Percentiles rank a stretch among this genome's conserved stretches.
These are phyloP conservation scores for Emmonsiellopsis sp. DNA, from an alignment of 2,329 filamentous ascomycete species.

Conservation along the genomic window DNA sequence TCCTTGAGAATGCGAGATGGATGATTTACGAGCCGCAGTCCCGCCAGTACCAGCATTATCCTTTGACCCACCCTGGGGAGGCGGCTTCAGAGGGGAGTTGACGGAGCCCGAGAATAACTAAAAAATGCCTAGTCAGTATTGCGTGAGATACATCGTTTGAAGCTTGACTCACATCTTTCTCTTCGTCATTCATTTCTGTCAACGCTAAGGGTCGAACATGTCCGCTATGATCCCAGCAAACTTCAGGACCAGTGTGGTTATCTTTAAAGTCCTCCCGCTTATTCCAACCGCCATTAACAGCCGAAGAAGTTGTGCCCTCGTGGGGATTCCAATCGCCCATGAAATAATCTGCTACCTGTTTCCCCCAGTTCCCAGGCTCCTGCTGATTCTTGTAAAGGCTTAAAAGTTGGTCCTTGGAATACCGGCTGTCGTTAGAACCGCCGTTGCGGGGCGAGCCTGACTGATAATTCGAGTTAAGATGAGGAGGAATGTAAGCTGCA, in stretches of 20 bases:
- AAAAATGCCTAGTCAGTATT: constrained; percentile 10
- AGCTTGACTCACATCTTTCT: constrained; percentile 47
- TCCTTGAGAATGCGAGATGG: constrained; percentile 59
- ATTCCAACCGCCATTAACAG: constrained; percentile 56
- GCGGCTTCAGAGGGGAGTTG: constrained; percentile 86
- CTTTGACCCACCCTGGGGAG: constrained; percentile 58
- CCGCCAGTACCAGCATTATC: constrained; percentile 33
- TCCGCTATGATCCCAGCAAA: constrained; percentile 78
- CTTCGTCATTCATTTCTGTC: constrained; percentile 59
- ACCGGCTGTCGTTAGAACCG: constrained; percentile 50
- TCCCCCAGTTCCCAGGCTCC: constrained; percentile 44
- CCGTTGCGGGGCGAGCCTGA: constrained; percentile 43
- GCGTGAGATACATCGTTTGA: constrained; percentile 1
- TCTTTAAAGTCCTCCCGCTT: constrained; percentile 67
- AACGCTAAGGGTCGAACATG: constrained; percentile 62
- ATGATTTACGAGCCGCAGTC: constrained; percentile 62
- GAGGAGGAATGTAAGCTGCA: constrained; percentile 52
- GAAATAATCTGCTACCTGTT: constrained; percentile 59
- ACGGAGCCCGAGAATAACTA: constrained; percentile 78
- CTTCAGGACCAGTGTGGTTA: constrained; percentile 68
- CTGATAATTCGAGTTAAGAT: constrained; percentile 44
- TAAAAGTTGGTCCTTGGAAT: constrained; percentile 70
- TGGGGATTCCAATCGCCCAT: constrained; percentile 71
- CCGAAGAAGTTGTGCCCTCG: constrained; percentile 51
- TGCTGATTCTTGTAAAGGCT: constrained; percentile 57